Conservation (phyloP, 306 rosid genomes). For the Castanospermum australe region DNA sequence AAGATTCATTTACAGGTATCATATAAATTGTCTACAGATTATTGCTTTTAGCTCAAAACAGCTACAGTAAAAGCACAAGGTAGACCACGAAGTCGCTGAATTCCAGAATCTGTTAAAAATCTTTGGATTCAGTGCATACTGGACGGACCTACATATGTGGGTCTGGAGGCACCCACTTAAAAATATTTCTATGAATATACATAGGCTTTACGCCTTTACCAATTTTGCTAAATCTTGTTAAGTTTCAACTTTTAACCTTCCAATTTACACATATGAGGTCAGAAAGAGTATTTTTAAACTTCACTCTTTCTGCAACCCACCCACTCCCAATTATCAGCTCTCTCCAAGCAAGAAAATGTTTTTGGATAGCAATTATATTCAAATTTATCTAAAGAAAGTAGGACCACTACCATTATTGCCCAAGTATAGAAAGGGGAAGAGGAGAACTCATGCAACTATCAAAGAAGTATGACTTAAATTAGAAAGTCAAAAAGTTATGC, state of each 20-base stretch:
- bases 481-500: background rate
- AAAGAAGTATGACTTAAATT: background rate
- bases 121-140: background rate
- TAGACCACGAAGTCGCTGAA: background rate
- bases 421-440: background rate
- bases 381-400: background rate
- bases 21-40: background rate
- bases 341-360: too few species aligned
- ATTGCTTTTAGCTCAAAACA: constrained; percentile 1
- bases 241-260: too few species aligned
- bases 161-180: too few species aligned
- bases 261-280: too few species aligned
- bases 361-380: background rate
- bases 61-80: background rate
- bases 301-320: too few species aligned
- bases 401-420: background rate
- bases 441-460: background rate
- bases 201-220: too few species aligned
- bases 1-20: background rate
- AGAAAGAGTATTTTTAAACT: too few species aligned
- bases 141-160: too few species aligned
- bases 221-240: too few species aligned
- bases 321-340: too few species aligned
- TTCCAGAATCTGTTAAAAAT: background rate
- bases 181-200: too few species aligned